phyloP scores from a whole-genome alignment of 73 alveolate genomes.

The Paramecium primaurelia region DNA sequence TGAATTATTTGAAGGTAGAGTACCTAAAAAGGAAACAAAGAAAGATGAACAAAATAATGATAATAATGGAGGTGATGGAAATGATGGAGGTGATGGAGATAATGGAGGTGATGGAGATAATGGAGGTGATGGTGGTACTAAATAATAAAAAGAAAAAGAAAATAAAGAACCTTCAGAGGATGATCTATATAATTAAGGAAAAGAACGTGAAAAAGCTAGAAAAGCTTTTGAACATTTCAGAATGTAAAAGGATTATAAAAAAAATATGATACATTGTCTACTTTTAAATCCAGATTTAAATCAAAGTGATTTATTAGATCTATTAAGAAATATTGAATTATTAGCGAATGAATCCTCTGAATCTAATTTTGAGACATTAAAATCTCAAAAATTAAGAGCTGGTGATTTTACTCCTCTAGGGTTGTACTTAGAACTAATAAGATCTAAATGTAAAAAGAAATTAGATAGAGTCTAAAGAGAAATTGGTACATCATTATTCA shows the following conservation, averaged over 20 bases:
- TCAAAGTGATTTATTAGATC: not conserved
- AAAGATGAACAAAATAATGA: not conserved
- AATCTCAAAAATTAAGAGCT: not conserved
- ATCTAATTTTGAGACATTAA: not conserved
- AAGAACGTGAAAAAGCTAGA: not conserved
- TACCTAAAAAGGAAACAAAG: not conserved
- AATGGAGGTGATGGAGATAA: not conserved
- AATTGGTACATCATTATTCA: not conserved
- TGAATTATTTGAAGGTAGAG: not conserved
- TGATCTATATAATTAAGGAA: not conserved
- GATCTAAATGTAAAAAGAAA: not conserved
- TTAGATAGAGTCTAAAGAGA: conserved; percentile 37
- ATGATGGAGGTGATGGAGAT: not conserved
- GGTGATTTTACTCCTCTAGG: not conserved
- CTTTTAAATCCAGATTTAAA: not conserved
- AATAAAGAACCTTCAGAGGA: not conserved
- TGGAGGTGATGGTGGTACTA: not conserved
- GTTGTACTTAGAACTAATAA: not conserved
- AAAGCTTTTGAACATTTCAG: not conserved
- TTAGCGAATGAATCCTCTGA: not conserved
- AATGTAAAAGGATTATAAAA: not conserved
- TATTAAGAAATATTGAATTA: not conserved
- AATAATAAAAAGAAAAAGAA: not conserved
- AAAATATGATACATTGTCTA: not conserved
- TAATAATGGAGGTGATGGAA: not conserved